Evolutionary conservation across 1,139 yeast genomes (phyloP), one percentile per base, ranked within the genome.

Genomic region (Taphrina flavorubra): DNA sequence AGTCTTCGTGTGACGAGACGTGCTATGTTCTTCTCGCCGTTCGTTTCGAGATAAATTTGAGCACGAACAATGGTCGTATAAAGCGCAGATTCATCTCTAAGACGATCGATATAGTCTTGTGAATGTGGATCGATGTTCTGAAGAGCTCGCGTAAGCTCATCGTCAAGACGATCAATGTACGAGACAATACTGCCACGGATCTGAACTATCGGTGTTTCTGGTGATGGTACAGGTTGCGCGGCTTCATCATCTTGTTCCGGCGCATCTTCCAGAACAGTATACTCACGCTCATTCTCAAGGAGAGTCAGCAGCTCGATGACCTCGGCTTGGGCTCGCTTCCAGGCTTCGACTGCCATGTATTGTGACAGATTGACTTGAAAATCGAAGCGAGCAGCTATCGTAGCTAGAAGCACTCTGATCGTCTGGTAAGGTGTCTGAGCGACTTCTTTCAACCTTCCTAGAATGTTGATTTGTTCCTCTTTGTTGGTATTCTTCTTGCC

Each of bases 401-500:
- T 84, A 83, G 91, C 86, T 78, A 92, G 86, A 78, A 89, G 87
- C 70, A 92, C 85, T 58, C 89, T 82, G 74, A 95, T 90, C 73
- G 83, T 82, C 80, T 94, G 96, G 79, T 90, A 94, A 42, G 91
- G 75, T 57, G 85, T 82, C 51, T 77, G 76, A 37, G 89, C 82
- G 46, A 83, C 80, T 20, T 78, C 76, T 72, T 88, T 79, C 72
- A 91, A 83, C 58, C 82, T 82, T 79, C 90, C 97, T 77, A 94
- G 83, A 60, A 83, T 82, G 72, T 81, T 81, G 73, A 92, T 85
- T 79, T 94, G 97, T 78, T 90, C 97, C 71, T 78, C 80, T 74
- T 88, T 86, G 78, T 94, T 97, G 73, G 92, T 89, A 78, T 90
- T 91, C 84, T 91, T 94, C 82, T 92, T 92, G 82, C 99, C 99